A percentile compares a stretch with the other conserved stretches of the same genome.
These are phyloP conservation scores for Ogataea corticis DNA, from an alignment of 805 yeast genomes.

Conservation along the genomic window DNA sequence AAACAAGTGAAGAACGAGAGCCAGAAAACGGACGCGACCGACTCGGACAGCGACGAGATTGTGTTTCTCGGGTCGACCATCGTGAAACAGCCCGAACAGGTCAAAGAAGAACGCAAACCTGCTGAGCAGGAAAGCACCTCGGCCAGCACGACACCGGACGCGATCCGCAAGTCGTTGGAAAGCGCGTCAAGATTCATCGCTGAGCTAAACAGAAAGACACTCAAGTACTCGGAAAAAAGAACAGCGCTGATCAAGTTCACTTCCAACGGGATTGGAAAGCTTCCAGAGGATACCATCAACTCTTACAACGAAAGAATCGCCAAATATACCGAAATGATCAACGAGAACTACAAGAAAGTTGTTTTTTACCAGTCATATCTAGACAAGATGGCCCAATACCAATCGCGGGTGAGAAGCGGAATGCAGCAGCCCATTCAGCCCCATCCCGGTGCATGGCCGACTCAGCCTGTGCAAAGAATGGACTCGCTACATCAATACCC, in stretches of 20 bases:
- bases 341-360: conserved; percentile 5
- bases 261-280: conserved; percentile 14
- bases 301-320: conserved; percentile 10
- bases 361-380: not conserved
- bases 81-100: not conserved
- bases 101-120: not conserved
- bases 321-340: conserved; percentile 10
- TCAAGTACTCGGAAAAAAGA: conserved; percentile 9
- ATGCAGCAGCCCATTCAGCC: not conserved
- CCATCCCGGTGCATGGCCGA: not conserved
- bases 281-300: conserved; percentile 4
- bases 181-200: too few relatives aligned
- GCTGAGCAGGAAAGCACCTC: not conserved
- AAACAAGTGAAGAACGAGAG: not conserved
- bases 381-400: not conserved
- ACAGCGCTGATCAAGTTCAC: conserved; percentile 15
- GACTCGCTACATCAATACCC: too few relatives aligned
- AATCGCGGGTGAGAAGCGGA: not conserved
- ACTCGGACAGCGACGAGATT: conserved; percentile 12
- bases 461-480: too few relatives aligned
- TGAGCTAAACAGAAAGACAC: conserved; percentile 9
- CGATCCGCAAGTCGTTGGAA: conserved; percentile 8
- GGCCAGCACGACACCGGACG: too few relatives aligned
- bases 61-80: conserved; percentile 15
- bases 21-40: too few relatives aligned